Percentiles rank a stretch among this genome's conserved stretches.
Conservation (phyloP, 805 yeast genomes). For the Isabelozyma pseudorhagii region DNA sequence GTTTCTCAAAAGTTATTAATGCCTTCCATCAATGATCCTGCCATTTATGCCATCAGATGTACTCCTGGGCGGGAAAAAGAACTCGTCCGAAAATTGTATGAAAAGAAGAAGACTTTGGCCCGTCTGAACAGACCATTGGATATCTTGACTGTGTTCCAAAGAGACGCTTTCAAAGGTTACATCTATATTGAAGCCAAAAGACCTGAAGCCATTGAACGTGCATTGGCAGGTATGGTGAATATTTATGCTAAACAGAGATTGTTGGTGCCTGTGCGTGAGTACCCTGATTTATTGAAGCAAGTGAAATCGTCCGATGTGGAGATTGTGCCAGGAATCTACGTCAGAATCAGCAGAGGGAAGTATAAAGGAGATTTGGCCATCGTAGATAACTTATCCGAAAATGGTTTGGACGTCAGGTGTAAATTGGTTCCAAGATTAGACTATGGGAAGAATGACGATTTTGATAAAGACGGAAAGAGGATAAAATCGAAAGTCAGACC, state of each 20-base stretch:
- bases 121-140: slow-evolving; percentile 76
- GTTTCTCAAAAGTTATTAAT: slow-evolving; percentile 91
- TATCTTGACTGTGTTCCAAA: slow-evolving; percentile 85
- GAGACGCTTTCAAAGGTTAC: slow-evolving; percentile 90
- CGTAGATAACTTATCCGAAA: slow-evolving; percentile 89
- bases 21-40: slow-evolving; percentile 95
- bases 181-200: slow-evolving; percentile 92
- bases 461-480: slow-evolving; percentile 45
- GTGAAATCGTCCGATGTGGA: slow-evolving; percentile 84
- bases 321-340: slow-evolving; percentile 87
- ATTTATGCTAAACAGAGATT: slow-evolving; percentile 71
- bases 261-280: slow-evolving; percentile 92
- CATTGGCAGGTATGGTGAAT: slow-evolving; percentile 86
- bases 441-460: slow-evolving; percentile 65
- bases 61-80: slow-evolving; percentile 92
- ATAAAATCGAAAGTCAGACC: slow-evolving; percentile 68
- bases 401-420: slow-evolving; percentile 92
- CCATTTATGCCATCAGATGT: slow-evolving; percentile 93
- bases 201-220: slow-evolving; percentile 86
- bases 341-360: slow-evolving; percentile 85
- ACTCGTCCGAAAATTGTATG: slow-evolving; percentile 76
- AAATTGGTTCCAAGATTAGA: slow-evolving; percentile 91
- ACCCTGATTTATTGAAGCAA: slow-evolving; percentile 88
- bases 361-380: slow-evolving; percentile 91
- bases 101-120: slow-evolving; percentile 77